Evolutionary conservation across 192 early-diverging fungal species (phyloP), one percentile per base, ranked within the genome.

Genomic region (Podochytrium sp.): DNA sequence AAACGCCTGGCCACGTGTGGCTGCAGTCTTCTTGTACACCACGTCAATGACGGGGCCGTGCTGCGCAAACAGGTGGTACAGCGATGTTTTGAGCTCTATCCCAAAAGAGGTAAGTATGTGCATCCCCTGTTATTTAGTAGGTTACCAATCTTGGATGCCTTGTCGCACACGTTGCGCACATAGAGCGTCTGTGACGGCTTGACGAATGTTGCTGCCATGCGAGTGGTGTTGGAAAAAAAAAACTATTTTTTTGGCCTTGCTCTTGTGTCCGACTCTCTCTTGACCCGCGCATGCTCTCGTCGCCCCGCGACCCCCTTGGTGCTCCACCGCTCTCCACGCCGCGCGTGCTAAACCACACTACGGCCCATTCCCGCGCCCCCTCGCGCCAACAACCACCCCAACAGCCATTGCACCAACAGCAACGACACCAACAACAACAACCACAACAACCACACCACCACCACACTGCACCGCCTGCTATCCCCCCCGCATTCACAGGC

Each of bases 1-100:
- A 78, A 95, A 96, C 0, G 98, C 98, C 81, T 99, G 98, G 20
- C 95, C 96, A 34, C 96, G 92, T 87, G 94, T 91, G 52, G 89
- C 91, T 33, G 78, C 70, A 6, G 91, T 96, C 73, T 92, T 91
- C 53, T 87, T 76, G 16, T 94, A 93, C 10, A 95, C 93, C 25
- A 99, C 90, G 77, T 95, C 95, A 25, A 96, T 72, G 33, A 99
- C 85, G 56, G 86, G 82, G 14, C 96, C 98, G 75, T 94, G 95
- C 2, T 92, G 82, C 18, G 93, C 87, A 77, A 97, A 99, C 33
- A 97, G 81, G 51, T 85, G 79, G 83, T 95, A 95, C n/a, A 95
- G 80, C 20, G 85, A 86, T 38, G 78, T 72, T 60, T 87, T 85
- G 51, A 94, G 74, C 65, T 94, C 92, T 94, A 51, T 33, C 27